Evolutionary conservation across 75 land plant genomes (phyloP).

Genomic region (Selaginella moellendorffii): DNA sequence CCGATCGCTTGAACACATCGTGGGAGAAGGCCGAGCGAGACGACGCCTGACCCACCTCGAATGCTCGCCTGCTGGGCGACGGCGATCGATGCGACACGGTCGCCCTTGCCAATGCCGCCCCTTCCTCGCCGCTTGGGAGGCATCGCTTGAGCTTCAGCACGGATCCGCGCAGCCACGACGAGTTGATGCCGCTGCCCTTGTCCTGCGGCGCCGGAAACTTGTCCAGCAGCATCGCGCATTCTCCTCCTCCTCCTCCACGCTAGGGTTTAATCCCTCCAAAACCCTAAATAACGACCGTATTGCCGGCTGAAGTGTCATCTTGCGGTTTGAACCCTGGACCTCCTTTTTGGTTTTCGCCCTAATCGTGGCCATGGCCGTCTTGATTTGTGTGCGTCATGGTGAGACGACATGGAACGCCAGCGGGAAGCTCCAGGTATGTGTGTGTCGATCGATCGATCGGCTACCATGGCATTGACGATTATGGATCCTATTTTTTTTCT

Average conservation of each 20-base stretch:
- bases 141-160: background rate
- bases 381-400: constrained; percentile 62
- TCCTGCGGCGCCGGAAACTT: background rate
- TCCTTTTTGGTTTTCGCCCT: background rate
- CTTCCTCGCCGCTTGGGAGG: too few species aligned
- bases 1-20: background rate
- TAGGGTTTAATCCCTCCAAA: too few species aligned
- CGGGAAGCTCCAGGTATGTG: constrained; percentile 45
- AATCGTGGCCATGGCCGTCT: constrained; percentile 8
- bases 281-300: too few species aligned
- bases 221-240: too few species aligned
- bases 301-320: too few species aligned
- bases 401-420: constrained; percentile 61
- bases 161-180: background rate
- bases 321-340: background rate
- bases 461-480: background rate
- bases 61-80: background rate
- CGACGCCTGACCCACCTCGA: background rate
- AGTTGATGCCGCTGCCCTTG: background rate
- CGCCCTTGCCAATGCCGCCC: background rate
- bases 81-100: background rate
- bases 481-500: background rate
- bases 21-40: background rate
- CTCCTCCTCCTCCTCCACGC: too few species aligned
- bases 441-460: background rate